Conservation (phyloP, 768 basidiomycete species). For the Podaxis sp. region DNA sequence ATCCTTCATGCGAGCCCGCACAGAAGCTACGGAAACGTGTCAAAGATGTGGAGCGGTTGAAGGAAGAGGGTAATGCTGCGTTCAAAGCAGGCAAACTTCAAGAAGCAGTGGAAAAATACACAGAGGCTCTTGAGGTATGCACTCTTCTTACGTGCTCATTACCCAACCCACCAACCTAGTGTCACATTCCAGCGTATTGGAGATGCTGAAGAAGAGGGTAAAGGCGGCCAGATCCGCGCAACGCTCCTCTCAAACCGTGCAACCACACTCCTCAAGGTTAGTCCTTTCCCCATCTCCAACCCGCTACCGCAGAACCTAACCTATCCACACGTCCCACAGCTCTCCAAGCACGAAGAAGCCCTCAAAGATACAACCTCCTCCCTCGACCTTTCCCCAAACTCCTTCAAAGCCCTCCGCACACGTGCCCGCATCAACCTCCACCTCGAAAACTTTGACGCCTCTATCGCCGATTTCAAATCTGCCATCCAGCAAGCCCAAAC, state of each 20-base stretch:
- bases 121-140: slow-evolving; percentile 67
- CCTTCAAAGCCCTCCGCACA: slow-evolving; percentile 86
- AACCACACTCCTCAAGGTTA: slow-evolving; percentile 74
- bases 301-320: slow-evolving; percentile 6
- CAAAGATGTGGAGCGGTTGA: slow-evolving; percentile 79
- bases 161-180: not conserved
- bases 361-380: slow-evolving; percentile 71
- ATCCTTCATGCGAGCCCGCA: slow-evolving; percentile 75
- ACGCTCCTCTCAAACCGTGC: slow-evolving; percentile 83
- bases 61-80: slow-evolving; percentile 80
- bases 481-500: slow-evolving; percentile 71
- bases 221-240: slow-evolving; percentile 80
- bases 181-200: slow-evolving; percentile 55
- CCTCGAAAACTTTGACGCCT: slow-evolving; percentile 70
- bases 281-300: not conserved
- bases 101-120: slow-evolving; percentile 70
- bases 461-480: slow-evolving; percentile 75
- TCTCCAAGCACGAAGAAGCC: slow-evolving; percentile 66
- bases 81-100: slow-evolving; percentile 63
- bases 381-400: slow-evolving; percentile 56
- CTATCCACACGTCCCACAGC: slow-evolving; percentile 35
- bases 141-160: not conserved
- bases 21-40: slow-evolving; percentile 72
- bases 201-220: slow-evolving; percentile 64
- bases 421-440: slow-evolving; percentile 78